Conservation (phyloP, 495 filamentous ascomycete species). For the Cryomyces antarcticus region DNA sequence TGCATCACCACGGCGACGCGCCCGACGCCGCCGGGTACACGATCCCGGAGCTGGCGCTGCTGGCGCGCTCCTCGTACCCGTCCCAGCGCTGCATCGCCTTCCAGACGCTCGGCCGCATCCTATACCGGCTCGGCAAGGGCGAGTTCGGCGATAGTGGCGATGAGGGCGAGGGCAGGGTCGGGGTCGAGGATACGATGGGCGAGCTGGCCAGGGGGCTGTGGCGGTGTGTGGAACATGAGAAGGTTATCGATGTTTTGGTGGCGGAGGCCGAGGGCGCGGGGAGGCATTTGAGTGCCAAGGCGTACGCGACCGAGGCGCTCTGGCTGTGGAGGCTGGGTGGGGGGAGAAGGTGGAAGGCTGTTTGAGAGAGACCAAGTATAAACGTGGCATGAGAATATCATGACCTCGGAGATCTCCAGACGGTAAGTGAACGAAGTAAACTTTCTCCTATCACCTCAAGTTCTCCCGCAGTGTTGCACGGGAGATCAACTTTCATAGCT, state of each 20-base stretch:
- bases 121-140: conserved; percentile 63
- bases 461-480: no score
- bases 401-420: no score
- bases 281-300: conserved; percentile 40
- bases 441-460: no score
- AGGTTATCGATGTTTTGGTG: conserved; percentile 50
- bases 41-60: conserved; percentile 62
- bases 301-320: conserved; percentile 74
- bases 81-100: conserved; percentile 80
- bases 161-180: conserved; percentile 7
- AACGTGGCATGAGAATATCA: no score
- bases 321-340: conserved; percentile 83
- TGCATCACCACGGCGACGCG: conserved; percentile 88
- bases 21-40: conserved; percentile 92
- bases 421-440: no score
- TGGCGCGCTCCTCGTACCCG: conserved; percentile 64
- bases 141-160: conserved; percentile 37
- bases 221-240: conserved; percentile 46
- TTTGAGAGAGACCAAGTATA: no score
- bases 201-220: conserved; percentile 20
- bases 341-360: conserved; percentile 22
- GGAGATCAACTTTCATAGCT: no score
- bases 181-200: conserved; percentile 7
- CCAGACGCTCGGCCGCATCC: conserved; percentile 67
- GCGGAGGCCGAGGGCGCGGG: conserved; percentile 35